Base-by-base conservation (phyloP, 2,329 filamentous ascomycete species). In the Aureobasidium mangrovei region DNA sequence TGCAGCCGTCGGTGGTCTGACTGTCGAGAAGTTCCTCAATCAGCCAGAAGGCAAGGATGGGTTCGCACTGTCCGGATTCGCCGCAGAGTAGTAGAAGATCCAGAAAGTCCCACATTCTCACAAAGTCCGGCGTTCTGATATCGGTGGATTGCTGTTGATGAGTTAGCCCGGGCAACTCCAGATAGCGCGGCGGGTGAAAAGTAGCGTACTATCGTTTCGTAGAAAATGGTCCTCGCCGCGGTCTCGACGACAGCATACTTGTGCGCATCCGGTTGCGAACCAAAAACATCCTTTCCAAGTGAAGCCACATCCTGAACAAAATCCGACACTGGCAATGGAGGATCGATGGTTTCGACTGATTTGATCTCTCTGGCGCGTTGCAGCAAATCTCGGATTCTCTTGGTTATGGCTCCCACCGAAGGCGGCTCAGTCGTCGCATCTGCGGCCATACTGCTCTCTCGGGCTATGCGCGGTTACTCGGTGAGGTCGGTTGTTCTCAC, bases 11-110 rank as follows among this genome's bases (percentile, higher is more conserved):
- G 40, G 96, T 95, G 0, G 91, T 95, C 69, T 98, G 91, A 64
- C 90, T 95, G 69, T 98, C 94, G 28, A 98, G 78, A 1, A 98
- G 80, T 70, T 97, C 93, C 68, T 99, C 93, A 24, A 96, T 83
- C 12, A 98, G 81, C 80, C 88, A 91, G 64, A 95, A 90, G 6
- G 93, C 78, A 7, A 98, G 76, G 18, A 86, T 86, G 0, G 88
- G 82, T 60, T 95, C 90, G 61, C 81, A 84, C 62, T 80, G 64
- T 8, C 70, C 73, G 71, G 74, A 57, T 40, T n/a, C 91, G 57
- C 89, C 91, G 58, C 95, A 83, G 36, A 94, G 83, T 0, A 87
- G 85, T n/a, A 96, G 77, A 40, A 97, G 83, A 66, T 98, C 94
- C 55, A 98, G 80, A 4, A 98, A 76, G 65, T 96, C 93, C 91